Percentiles rank a stretch among this genome's conserved stretches.
phyloP scores from a whole-genome alignment of 2,329 filamentous ascomycete genomes.

The Thermoascus crustaceus region DNA sequence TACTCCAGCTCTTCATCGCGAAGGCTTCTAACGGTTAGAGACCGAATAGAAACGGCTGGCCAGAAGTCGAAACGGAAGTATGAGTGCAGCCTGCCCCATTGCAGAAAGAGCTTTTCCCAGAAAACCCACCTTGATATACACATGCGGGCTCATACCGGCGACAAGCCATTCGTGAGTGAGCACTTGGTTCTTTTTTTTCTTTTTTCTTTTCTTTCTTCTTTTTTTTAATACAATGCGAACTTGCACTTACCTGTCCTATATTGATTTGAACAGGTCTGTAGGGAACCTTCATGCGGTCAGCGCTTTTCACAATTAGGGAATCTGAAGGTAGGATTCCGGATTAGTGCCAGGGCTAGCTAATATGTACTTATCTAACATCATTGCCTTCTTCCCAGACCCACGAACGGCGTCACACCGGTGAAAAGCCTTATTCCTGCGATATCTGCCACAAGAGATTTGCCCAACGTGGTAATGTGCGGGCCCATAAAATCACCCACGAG shows the following conservation, averaged over 20 bases:
- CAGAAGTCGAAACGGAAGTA: slow-evolving; percentile 54
- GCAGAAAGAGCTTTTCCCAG: slow-evolving; percentile 76
- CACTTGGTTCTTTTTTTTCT: too few relatives aligned
- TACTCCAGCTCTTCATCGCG: slow-evolving; percentile 19
- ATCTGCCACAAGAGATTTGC: slow-evolving; percentile 76
- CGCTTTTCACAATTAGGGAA: slow-evolving; percentile 87
- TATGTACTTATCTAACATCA: slow-evolving; percentile 1
- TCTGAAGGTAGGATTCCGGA: slow-evolving; percentile 57
- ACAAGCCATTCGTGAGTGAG: slow-evolving; percentile 76
- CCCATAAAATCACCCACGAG: slow-evolving; percentile 74
- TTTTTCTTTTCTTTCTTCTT: too few relatives aligned
- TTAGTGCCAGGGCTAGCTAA: neutral
- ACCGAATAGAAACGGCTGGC: slow-evolving; percentile 24
- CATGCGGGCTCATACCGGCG: slow-evolving; percentile 76
- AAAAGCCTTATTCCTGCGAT: slow-evolving; percentile 73
- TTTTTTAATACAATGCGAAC: neutral
- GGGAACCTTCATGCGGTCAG: slow-evolving; percentile 63
- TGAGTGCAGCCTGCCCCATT: slow-evolving; percentile 63
- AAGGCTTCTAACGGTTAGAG: slow-evolving; percentile 23
- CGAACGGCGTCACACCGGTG: slow-evolving; percentile 76
- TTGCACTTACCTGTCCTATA: slow-evolving; percentile 4
- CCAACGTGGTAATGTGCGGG: slow-evolving; percentile 75
- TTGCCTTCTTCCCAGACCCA: slow-evolving; percentile 55
- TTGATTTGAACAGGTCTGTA: slow-evolving; percentile 49
- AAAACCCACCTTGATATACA: slow-evolving; percentile 93